These are phyloP conservation scores for Oropetium thomaeum DNA, from an alignment of 176 grass and related monocot genomes.

Conservation along the genomic window DNA sequence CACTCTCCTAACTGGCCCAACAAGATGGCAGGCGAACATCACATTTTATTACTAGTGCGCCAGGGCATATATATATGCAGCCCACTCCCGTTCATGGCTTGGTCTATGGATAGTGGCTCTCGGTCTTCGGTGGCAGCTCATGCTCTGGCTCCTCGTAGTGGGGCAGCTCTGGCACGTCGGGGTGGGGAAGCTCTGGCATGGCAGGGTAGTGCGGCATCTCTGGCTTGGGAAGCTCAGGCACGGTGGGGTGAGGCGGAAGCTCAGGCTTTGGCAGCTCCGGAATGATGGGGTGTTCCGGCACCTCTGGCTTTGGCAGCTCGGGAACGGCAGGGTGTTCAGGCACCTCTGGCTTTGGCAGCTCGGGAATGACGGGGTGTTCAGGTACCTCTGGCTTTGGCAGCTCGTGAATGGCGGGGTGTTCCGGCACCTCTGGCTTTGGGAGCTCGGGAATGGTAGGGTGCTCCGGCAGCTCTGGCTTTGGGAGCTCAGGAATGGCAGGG, in stretches of 20 bases:
- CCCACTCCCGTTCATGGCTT: slow-evolving; percentile 18
- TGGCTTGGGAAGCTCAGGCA: background rate
- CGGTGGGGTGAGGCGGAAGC: background rate
- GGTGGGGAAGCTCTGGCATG: background rate
- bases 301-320: background rate
- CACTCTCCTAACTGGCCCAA: background rate
- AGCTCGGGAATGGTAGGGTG: background rate
- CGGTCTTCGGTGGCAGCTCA: slow-evolving; percentile 7
- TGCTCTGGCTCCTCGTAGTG: background rate
- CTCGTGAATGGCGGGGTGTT: background rate
- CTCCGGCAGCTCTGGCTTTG: background rate
- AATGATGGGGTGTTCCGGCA: background rate
- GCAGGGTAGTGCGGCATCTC: background rate
- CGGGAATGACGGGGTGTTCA: background rate
- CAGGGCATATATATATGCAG: background rate
- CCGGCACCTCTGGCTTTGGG: background rate
- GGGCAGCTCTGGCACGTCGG: background rate
- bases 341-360: background rate
- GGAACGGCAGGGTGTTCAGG: background rate
- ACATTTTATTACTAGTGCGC: background rate
- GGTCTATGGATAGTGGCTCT: background rate
- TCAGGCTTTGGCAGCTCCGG: background rate
- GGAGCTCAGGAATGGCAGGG: background rate
- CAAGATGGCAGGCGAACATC: background rate
- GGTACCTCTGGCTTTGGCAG: slow-evolving; percentile 1